A percentile compares a stretch with the other conserved stretches of the same genome.
These are phyloP conservation scores for Mycena pura DNA, from an alignment of 768 basidiomycete species.

Conservation along the genomic window DNA sequence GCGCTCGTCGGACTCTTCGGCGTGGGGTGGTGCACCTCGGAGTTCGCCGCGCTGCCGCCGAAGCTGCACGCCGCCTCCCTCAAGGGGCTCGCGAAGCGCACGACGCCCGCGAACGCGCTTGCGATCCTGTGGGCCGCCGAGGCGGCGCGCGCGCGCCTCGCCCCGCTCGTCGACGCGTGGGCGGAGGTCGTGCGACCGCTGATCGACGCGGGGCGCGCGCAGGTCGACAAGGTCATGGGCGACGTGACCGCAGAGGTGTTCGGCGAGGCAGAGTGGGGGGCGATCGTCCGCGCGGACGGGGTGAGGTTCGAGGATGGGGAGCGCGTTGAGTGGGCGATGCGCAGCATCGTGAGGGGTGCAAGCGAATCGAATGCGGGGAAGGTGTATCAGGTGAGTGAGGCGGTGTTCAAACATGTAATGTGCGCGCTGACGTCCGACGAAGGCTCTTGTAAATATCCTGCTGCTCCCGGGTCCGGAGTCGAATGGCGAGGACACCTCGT, in stretches of 20 bases:
- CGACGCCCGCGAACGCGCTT: slow-evolving; percentile 72
- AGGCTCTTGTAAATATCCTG: slow-evolving; percentile 72
- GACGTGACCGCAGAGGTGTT: slow-evolving; percentile 70
- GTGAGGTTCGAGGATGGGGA: slow-evolving; percentile 81
- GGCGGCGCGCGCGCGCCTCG: slow-evolving; percentile 61
- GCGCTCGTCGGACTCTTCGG: slow-evolving; percentile 87
- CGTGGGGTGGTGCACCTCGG: slow-evolving; percentile 85
- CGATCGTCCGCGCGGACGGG: slow-evolving; percentile 76
- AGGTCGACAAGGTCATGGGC: slow-evolving; percentile 67
- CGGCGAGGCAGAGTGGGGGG: slow-evolving; percentile 71
- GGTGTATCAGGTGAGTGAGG: slow-evolving; percentile 79
- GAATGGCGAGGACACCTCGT: slow-evolving; percentile 43
- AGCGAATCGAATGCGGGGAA: slow-evolving; percentile 66
- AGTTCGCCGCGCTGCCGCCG: slow-evolving; percentile 75
- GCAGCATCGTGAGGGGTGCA: slow-evolving; percentile 65
- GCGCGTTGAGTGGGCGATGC: slow-evolving; percentile 78
- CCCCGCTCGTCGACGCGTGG: slow-evolving; percentile 71
- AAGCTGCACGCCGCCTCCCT: slow-evolving; percentile 72
- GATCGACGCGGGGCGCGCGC: slow-evolving; percentile 65
- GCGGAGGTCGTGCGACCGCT: slow-evolving; percentile 70
- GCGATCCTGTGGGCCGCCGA: slow-evolving; percentile 72
- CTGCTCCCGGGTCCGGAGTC: slow-evolving; percentile 73
- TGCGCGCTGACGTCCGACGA: slow-evolving; percentile 2
- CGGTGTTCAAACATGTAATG: too few relatives aligned
- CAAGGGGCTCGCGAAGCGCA: slow-evolving; percentile 74